phyloP scores from a whole-genome alignment of 2,329 filamentous ascomycete genomes.

The Dactylonectria estremocensis region DNA sequence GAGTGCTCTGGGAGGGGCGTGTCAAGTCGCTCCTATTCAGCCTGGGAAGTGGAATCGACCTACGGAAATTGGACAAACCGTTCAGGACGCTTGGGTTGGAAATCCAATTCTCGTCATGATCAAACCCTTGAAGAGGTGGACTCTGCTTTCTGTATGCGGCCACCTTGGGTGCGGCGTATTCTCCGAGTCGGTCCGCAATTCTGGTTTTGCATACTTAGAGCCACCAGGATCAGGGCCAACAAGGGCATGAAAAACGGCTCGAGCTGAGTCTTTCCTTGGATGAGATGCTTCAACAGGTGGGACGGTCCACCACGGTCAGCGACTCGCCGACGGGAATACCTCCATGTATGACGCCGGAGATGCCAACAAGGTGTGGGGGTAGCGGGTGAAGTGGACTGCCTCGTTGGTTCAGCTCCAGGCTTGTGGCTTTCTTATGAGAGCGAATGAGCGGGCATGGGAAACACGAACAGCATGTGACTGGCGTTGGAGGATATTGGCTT shows the following conservation, averaged over 20 bases:
- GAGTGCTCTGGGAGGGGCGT: constrained; percentile 92
- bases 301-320: constrained; percentile 29
- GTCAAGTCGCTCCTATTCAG: constrained; percentile 95
- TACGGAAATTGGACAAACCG: constrained; percentile 81
- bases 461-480: constrained; percentile 9
- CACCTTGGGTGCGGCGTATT: constrained; percentile 10
- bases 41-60: constrained; percentile 87
- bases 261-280: background rate
- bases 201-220: constrained; percentile 5
- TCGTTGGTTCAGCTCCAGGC: constrained; percentile 2
- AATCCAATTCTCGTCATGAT: constrained; percentile 85
- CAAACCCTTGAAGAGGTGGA: background rate
- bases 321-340: constrained; percentile 24
- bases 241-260: constrained; percentile 24
- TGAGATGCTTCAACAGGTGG: constrained; percentile 18
- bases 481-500: constrained; percentile 7
- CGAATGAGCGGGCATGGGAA: constrained; percentile 15
- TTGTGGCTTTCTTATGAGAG: background rate
- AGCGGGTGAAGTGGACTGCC: constrained; percentile 9
- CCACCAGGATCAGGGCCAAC: constrained; percentile 27
- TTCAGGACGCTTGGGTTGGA: constrained; percentile 84
- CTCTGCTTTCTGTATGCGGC: background rate
- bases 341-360: constrained; percentile 5
- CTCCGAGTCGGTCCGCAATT: constrained; percentile 23
- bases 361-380: constrained; percentile 13